Percentiles rank a stretch among this genome's conserved stretches.
Conservation (phyloP, 768 basidiomycete genomes). For the Naematelia aurantialba region DNA sequence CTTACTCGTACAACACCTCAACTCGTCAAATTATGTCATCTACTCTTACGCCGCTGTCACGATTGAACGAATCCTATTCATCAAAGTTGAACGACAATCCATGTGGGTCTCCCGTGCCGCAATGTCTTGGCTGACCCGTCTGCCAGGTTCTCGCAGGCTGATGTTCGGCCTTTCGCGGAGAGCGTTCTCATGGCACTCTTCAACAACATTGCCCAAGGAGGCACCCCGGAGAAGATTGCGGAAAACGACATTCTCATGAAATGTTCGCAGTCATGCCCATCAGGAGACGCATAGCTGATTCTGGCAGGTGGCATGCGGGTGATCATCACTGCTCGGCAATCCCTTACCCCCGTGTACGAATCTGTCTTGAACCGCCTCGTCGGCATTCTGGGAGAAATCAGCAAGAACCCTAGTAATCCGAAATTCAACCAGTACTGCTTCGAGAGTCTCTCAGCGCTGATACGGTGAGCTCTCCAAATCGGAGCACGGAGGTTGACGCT, state of each 20-base stretch:
- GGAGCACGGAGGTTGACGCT: neutral
- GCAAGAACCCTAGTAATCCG: constrained; percentile 95
- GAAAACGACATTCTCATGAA: constrained; percentile 99
- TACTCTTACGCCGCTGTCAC: constrained; percentile 97
- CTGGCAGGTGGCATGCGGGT: constrained; percentile 84
- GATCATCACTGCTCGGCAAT: constrained; percentile 79
- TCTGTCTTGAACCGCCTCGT: constrained; percentile 70
- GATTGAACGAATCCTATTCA: constrained; percentile 91
- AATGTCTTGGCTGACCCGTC: neutral
- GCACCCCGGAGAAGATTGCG: constrained; percentile 83
- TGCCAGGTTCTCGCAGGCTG: constrained; percentile 75
- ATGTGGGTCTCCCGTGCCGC: constrained; percentile 57
- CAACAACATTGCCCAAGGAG: constrained; percentile 70
- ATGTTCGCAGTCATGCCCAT: constrained; percentile 57
- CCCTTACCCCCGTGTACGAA: constrained; percentile 66
- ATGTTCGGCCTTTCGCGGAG: constrained; percentile 78
- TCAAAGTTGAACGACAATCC: constrained; percentile 70
- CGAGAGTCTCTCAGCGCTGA: constrained; percentile 88
- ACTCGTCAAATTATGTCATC: constrained; percentile 80
- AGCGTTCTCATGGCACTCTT: constrained; percentile 66
- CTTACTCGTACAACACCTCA: constrained; percentile 73
- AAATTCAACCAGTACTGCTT: constrained; percentile 97
- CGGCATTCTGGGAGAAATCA: constrained; percentile 76
- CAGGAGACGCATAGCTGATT: neutral
- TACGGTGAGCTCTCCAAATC: constrained; percentile 58